These are phyloP conservation scores for Oryza punctata DNA, from an alignment of 176 grass and related monocot genomes.

Conservation along the genomic window DNA sequence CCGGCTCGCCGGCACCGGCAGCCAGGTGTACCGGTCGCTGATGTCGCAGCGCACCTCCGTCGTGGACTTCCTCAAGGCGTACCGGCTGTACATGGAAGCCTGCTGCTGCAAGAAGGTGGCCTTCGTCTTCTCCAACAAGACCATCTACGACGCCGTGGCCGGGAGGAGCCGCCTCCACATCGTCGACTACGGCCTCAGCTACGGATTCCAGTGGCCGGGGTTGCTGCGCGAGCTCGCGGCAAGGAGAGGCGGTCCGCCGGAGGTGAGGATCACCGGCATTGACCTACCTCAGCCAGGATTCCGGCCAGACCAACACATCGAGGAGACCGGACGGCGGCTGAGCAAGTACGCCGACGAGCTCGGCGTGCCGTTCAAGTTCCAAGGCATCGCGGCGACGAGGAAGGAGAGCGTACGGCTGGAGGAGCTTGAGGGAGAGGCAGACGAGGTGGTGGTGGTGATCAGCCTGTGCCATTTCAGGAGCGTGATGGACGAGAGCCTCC, in stretches of 20 bases:
- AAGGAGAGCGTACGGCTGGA: conserved; percentile 15
- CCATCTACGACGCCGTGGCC: conserved; percentile 3
- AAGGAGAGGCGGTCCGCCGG: conserved; percentile 47
- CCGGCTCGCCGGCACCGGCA: conserved; percentile 64
- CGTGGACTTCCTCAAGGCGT: conserved; percentile 45
- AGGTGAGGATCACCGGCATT: conserved; percentile 53
- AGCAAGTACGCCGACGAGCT: conserved; percentile 29
- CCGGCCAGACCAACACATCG: conserved; percentile 46
- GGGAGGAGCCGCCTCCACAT: conserved; percentile 49
- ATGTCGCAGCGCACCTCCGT: conserved; percentile 13
- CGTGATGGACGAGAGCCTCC: conserved; percentile 35
- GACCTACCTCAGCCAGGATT: conserved; percentile 54
- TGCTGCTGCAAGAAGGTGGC: conserved; percentile 60
- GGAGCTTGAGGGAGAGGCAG: conserved; percentile 30
- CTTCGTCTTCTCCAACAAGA: conserved; percentile 46
- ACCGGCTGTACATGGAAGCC: conserved; percentile 55
- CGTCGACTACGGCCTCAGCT: conserved; percentile 36
- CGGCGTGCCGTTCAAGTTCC: conserved; percentile 48
- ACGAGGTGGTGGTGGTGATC: conserved; percentile 44
- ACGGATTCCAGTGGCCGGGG: conserved; percentile 51
- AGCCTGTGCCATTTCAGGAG: conserved; percentile 15
- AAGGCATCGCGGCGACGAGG: neutral
- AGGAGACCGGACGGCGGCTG: conserved; percentile 53
- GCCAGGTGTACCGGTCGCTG: conserved; percentile 45
- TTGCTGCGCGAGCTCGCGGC: neutral